phyloP scores from a whole-genome alignment of 805 yeast genomes.

The Metschnikowia santaceciliae region DNA sequence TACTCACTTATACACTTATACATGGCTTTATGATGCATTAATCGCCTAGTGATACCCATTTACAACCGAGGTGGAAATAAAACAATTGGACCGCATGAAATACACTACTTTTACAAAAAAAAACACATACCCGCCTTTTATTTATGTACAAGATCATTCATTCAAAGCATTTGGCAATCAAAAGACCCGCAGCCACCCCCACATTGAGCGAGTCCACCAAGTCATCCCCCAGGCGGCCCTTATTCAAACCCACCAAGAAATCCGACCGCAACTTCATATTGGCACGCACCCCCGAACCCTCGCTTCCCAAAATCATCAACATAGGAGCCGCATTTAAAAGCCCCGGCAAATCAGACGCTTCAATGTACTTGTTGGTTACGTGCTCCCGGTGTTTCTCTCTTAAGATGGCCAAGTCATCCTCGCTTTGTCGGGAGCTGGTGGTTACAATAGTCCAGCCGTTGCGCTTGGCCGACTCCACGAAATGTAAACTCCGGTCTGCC shows the following conservation, averaged over 20 bases:
- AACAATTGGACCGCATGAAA: too few species aligned
- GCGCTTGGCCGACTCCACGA: slow-evolving; percentile 51
- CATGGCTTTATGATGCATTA: neutral
- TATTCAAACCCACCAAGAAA: slow-evolving; percentile 39
- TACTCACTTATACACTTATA: neutral
- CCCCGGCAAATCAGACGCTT: slow-evolving; percentile 39
- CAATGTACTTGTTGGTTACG: slow-evolving; percentile 33
- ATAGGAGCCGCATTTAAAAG: slow-evolving; percentile 52
- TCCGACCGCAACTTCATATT: slow-evolving; percentile 58
- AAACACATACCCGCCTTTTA: too few species aligned
- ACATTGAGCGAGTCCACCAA: slow-evolving; percentile 80
- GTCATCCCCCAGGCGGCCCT: slow-evolving; percentile 27
- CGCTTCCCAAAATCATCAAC: slow-evolving; percentile 77
- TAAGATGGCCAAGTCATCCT: slow-evolving; percentile 19
- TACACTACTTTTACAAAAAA: too few species aligned
- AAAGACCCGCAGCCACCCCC: slow-evolving; percentile 80
- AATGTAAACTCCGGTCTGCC: slow-evolving; percentile 53
- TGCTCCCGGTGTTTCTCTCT: slow-evolving; percentile 27
- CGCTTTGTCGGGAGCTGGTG: slow-evolving; percentile 42
- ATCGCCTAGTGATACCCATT: too few species aligned
- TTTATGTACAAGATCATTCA: neutral
- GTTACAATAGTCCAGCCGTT: slow-evolving; percentile 74
- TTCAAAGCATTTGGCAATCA: slow-evolving; percentile 34
- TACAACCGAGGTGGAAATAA: too few species aligned
- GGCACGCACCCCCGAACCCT: slow-evolving; percentile 77